Evolutionary conservation across 139 green algal genomes (phyloP).

Genomic region (Coelastrella sp.): DNA sequence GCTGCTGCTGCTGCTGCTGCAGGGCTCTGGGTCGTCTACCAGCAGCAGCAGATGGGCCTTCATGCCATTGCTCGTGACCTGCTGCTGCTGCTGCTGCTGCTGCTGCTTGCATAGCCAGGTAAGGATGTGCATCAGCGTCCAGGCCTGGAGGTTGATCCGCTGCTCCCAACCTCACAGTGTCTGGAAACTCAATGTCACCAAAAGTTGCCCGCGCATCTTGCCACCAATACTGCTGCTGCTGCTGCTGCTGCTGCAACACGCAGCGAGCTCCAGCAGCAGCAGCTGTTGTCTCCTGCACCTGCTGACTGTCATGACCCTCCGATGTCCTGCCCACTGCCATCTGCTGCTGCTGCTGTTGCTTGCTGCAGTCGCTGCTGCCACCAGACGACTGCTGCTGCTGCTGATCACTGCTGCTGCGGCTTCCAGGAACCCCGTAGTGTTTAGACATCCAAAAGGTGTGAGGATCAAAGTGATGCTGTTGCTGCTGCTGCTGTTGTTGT

Average conservation of each 20-base stretch:
- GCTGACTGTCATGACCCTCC: not conserved
- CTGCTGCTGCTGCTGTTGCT: conserved; percentile 4
- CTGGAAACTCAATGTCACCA: conserved; percentile 9
- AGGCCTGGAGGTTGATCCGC: not conserved
- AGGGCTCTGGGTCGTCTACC: not conserved
- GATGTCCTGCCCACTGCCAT: not conserved
- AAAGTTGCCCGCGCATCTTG: conserved; percentile 10
- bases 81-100: conserved; percentile 3
- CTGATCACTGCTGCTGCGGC: not conserved
- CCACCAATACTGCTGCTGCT: conserved; percentile 10
- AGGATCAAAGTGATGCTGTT: conserved; percentile 6
- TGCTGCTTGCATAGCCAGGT: not conserved
- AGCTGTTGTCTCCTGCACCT: not conserved
- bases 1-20: conserved; percentile 2
- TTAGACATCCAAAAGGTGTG: conserved; percentile 23
- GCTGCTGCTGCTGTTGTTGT: conserved; percentile 16
- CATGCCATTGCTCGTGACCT: not conserved
- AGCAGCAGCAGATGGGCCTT: conserved; percentile 6
- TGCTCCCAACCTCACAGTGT: not conserved
- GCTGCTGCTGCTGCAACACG: not conserved
- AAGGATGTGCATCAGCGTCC: not conserved
- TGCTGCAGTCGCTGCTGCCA: not conserved
- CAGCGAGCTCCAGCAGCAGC: not conserved
- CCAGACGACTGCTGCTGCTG: conserved; percentile 18
- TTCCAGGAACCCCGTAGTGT: not conserved